Base-by-base conservation (phyloP, 2,329 filamentous ascomycete species). In the Paecilomyces fulvus region DNA sequence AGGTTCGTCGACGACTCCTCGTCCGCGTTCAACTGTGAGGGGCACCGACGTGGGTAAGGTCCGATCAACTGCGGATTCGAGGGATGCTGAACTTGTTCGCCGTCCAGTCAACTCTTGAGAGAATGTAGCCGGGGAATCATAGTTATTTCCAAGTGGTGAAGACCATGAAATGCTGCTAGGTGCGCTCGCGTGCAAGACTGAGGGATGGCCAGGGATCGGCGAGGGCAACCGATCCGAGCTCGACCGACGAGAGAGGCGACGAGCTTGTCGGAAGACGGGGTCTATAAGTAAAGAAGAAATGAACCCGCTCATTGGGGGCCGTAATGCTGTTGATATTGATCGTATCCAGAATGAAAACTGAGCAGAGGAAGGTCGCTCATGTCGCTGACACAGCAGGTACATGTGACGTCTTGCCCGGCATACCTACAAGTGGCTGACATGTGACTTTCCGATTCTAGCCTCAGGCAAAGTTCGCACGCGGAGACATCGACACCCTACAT, bases 231-330 rank as follows among this genome's bases (percentile, higher is more conserved):
- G 52, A 28, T 54, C 58, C 51, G 62, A 43, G 55, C 56, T 51
- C 33, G 61, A 52, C 50, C 61, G 65, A 52, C 58, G 61, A 33
- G 74, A 74, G 58, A 72, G 70, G 58, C 70, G 73, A 59, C 71
- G 70, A 60, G 73, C 71, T 67, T 73, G 70, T 60, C 73, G 73
- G 60, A 76, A 64, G 60, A 74, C 71, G 52, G 73, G 70, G 62
- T 77, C 75, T 58, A 74, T 71, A 51, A 78, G 64, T 56, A 75
- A 70, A 46, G 75, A 75, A 30, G 68, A 68, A 53, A 77, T 67
- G 52, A 74, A 73, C 63, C 71, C 70, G 66, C 70, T 77, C 75
- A 78, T 79, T 69, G 64, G 69, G 64, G 63, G 61, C 61, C 59
- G 54, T 30, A 59, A 43, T 43, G 37, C 14, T 43, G 56, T 37